phyloP scores from a whole-genome alignment of 1,284 basidiomycete species.

The Rhodofomes roseus region DNA sequence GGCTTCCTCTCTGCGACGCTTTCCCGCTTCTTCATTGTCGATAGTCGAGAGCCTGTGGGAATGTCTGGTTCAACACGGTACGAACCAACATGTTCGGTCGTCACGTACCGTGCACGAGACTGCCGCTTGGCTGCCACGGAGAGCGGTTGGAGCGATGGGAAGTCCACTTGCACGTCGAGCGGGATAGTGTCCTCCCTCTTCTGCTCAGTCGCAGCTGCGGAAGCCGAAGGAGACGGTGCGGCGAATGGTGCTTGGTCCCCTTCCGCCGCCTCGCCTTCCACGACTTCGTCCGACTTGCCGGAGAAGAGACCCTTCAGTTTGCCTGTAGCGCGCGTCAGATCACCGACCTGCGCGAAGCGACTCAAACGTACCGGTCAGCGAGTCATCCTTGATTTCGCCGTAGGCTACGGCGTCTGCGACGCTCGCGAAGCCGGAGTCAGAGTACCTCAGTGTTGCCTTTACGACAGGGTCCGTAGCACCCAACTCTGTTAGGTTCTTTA shows the following conservation, averaged over 20 bases:
- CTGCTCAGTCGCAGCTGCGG: slow-evolving; percentile 24
- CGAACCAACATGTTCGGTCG: neutral
- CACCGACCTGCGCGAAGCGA: slow-evolving; percentile 7
- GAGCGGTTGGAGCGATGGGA: slow-evolving; percentile 69
- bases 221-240: slow-evolving; percentile 17
- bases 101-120: slow-evolving; percentile 60
- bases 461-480: slow-evolving; percentile 73
- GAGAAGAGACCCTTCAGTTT: slow-evolving; percentile 87
- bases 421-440: slow-evolving; percentile 80
- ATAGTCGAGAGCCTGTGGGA: slow-evolving; percentile 68
- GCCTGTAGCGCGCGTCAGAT: slow-evolving; percentile 36
- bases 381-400: slow-evolving; percentile 76
- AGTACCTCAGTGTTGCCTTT: slow-evolving; percentile 77
- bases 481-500: slow-evolving; percentile 70
- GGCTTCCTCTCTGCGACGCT: slow-evolving; percentile 83
- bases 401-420: slow-evolving; percentile 74
- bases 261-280: slow-evolving; percentile 14
- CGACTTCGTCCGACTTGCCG: slow-evolving; percentile 36
- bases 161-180: slow-evolving; percentile 59
- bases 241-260: slow-evolving; percentile 20
- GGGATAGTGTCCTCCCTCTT: slow-evolving; percentile 52
- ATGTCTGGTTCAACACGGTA: too few species aligned
- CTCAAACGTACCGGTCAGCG: slow-evolving; percentile 55
- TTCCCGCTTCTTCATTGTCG: slow-evolving; percentile 74
- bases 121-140: slow-evolving; percentile 68